Percentiles rank a stretch among this genome's conserved stretches.
Evolutionary conservation across 768 basidiomycete species (phyloP).

Genomic region (Trametes elegans): DNA sequence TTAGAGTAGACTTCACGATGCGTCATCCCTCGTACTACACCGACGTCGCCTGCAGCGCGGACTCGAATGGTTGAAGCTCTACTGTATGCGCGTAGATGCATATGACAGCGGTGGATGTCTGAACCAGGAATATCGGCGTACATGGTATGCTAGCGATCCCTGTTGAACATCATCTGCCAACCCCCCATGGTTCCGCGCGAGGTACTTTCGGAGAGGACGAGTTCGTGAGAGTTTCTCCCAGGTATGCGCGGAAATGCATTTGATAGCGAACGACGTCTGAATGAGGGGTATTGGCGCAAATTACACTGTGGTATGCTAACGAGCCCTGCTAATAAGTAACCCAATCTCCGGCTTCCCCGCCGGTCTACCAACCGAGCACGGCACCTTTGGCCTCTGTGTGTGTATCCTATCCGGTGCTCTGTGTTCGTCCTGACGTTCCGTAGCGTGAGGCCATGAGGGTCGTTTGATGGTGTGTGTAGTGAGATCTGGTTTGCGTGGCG

Average conservation of each 20-base stretch:
- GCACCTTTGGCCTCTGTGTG: background rate
- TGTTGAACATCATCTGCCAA: too few species aligned
- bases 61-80: too few species aligned
- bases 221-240: too few species aligned
- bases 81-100: too few species aligned
- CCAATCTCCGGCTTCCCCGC: background rate
- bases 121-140: too few species aligned
- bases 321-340: background rate
- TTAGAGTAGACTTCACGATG: too few species aligned
- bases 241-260: background rate
- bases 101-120: too few species aligned
- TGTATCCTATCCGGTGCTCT: background rate
- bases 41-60: too few species aligned
- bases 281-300: slow-evolving; percentile 7
- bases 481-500: background rate
- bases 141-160: too few species aligned
- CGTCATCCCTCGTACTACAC: too few species aligned
- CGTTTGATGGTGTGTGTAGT: background rate
- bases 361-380: background rate
- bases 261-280: slow-evolving; percentile 7
- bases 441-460: slow-evolving; percentile 4
- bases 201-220: too few species aligned
- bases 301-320: slow-evolving; percentile 13
- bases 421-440: slow-evolving; percentile 2
- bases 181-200: too few species aligned